Base-by-base conservation (phyloP, 2,329 filamentous ascomycete genomes). In the Botrytis squamosa region DNA sequence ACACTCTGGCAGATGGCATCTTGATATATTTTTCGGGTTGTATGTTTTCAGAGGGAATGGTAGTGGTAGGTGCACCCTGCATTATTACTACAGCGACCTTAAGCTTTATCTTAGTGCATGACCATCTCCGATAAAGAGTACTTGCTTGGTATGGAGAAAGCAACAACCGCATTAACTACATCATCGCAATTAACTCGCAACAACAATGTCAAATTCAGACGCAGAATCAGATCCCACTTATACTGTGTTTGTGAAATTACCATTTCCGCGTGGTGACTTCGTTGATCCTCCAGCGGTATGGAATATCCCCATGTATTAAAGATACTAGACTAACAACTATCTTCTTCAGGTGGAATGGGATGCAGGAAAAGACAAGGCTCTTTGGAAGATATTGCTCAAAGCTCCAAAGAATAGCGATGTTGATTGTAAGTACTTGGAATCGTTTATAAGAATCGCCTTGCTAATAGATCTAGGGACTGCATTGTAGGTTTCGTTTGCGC, bases 321-420 rank as follows among this genome's bases (percentile, higher is more conserved):
- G 40, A 7, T 52, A 42, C 18, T 46, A 9, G 72, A 66, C 76
- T 78, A 60, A n/a, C 18, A 29, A 55, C 52, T 18, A 18, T 78
- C 73, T 68, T 62, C 60, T 36, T 25, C 69, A 97, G 94, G 91
- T 96, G 72, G 90, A 94, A 82, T 99, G 96, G 96, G 91, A 95
- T 82, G 88, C 91, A 1, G 85, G 88, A 36, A 98, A 98, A 82
- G 96, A 98, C 80, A 92, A 93, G 74, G 90, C 90, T 16, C 84
- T 99, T 25, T 99, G 96, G 96, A 93, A 93, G 82, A 90, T 97
- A 70, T 88, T 98, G 9, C 97, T 94, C 0, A 91, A 91, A 75
- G 90, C 92, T 46, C 90, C 93, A 2, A 93, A 94, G 81, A 92
- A 90, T 70, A 88, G 87, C 73, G 92, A 97, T 80, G 90, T 98